Evolutionary conservation across 495 filamentous ascomycete genomes (phyloP).

Genomic region (Evernia prunastri): DNA sequence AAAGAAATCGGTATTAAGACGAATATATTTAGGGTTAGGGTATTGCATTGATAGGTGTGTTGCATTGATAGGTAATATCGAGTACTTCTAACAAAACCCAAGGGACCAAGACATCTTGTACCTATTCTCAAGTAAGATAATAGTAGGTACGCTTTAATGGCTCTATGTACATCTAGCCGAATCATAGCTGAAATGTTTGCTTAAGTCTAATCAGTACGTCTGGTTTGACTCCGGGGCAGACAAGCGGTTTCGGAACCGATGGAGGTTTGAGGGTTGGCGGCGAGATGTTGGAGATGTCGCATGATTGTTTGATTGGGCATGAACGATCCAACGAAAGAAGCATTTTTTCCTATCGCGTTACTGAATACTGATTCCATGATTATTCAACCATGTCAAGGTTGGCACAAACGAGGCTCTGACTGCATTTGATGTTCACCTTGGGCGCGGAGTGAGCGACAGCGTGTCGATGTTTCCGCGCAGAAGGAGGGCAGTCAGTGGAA

Average conservation of each 20-base stretch:
- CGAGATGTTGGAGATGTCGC: background rate
- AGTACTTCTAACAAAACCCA: too few relatives aligned
- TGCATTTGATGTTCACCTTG: background rate
- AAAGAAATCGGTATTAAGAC: too few relatives aligned
- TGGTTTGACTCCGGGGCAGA: background rate
- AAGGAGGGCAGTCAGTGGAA: background rate
- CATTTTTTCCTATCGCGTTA: background rate
- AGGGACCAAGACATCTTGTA: too few relatives aligned
- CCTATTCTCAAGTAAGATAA: too few relatives aligned
- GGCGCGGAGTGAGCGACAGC: background rate
- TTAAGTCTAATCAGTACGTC: too few relatives aligned
- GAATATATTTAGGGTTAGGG: too few relatives aligned
- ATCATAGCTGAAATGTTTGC: background rate
- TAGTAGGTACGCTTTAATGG: too few relatives aligned
- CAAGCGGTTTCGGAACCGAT: background rate
- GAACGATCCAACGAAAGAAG: background rate
- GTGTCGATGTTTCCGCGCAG: background rate
- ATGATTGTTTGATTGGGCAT: background rate
- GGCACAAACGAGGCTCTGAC: background rate
- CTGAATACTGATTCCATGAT: background rate
- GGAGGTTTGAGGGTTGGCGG: constrained; percentile 2
- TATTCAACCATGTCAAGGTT: background rate
- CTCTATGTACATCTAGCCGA: too few relatives aligned
- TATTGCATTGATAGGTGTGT: too few relatives aligned
- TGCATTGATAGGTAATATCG: too few relatives aligned